Base-by-base conservation (phyloP, 768 basidiomycete species). In the Mycena latifolia region DNA sequence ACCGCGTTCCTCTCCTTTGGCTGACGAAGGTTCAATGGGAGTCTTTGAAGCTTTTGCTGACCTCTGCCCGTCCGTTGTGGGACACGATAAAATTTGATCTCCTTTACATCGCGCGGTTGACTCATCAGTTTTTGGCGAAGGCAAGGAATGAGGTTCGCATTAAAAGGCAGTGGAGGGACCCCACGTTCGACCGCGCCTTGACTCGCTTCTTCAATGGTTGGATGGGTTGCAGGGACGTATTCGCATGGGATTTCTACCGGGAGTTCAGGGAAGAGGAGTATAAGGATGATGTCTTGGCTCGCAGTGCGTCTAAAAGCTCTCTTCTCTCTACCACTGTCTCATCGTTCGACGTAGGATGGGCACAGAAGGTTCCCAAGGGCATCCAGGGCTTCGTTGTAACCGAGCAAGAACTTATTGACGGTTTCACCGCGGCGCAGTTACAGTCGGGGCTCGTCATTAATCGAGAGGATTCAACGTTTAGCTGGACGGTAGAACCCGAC, bases 171-270 rank as follows among this genome's bases (percentile, higher is more conserved):
- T 70, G 69, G 69, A 56, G 69, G 17, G 59, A 70, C 18, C 39
- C 58, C 12, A 58, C 45, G 57, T 70, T 70, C 37, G 69, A 70
- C 65, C 60, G 65, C 14, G 27, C 43, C 9, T 10, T 70, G 35
- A 66, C 57, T 52, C 55, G 69, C 51, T 70, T 66, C 37, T 70
- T 70, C 61, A 70, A 70, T 22, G 69, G 69, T 52, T 70, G 69
- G 69, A 63, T 70, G 65, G 69, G 69, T 1, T 66, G 65, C 27
- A 15, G 57, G 14, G 69, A 70, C 20, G 51, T 55, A 41, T 70
- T 70, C 61, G 47, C 66, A 17, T 60, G 37, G 46, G 65, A 70
- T 50, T 70, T 66, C 43, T 66, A 60, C 53, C 35, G 27, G 11
- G 69, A 70, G 65, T 70, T 70, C 58, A 63, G 41, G 35, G 69